Evolutionary conservation across 306 rosid species (phyloP).

Genomic region (Fragaria ananassa): DNA sequence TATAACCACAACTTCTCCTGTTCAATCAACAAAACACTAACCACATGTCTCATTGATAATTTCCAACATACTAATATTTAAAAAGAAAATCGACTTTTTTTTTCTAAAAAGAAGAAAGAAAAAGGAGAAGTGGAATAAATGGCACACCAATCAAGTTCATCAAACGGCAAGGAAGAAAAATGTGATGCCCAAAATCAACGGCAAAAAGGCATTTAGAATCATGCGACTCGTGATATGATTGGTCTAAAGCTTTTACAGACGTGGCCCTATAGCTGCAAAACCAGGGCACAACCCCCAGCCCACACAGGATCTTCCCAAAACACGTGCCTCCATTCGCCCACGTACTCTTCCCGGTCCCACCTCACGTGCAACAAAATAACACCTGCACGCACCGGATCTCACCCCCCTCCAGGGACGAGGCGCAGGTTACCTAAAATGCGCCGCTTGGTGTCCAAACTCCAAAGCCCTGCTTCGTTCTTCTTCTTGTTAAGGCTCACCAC

Average conservation of each 20-base stretch:
- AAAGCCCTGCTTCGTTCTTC: constrained; percentile 16
- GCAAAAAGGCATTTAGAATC: constrained; percentile 3
- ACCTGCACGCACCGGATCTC: not conserved
- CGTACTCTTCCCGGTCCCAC: not conserved
- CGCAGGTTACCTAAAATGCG: constrained; percentile 46
- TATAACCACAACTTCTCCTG: no score
- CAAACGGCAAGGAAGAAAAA: not conserved
- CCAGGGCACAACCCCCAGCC: not conserved
- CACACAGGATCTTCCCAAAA: not conserved
- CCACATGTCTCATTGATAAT: no score
- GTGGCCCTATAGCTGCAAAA: not conserved
- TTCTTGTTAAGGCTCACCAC: constrained; percentile 29
- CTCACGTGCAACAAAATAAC: not conserved
- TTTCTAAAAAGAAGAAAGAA: no score
- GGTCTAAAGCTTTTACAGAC: not conserved
- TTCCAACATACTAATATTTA: no score
- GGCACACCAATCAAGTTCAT: not conserved
- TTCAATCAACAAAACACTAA: no score
- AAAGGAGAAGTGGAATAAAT: not conserved
- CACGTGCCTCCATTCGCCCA: constrained; percentile 5
- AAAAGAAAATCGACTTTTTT: no score
- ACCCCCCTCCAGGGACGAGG: not conserved
- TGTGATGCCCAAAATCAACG: not conserved
- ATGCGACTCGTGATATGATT: constrained; percentile 3
- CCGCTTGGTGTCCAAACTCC: constrained; percentile 35